These are phyloP conservation scores for Phaeomoniella chlamydospora DNA, from an alignment of 2,329 filamentous ascomycete species.

Conservation along the genomic window DNA sequence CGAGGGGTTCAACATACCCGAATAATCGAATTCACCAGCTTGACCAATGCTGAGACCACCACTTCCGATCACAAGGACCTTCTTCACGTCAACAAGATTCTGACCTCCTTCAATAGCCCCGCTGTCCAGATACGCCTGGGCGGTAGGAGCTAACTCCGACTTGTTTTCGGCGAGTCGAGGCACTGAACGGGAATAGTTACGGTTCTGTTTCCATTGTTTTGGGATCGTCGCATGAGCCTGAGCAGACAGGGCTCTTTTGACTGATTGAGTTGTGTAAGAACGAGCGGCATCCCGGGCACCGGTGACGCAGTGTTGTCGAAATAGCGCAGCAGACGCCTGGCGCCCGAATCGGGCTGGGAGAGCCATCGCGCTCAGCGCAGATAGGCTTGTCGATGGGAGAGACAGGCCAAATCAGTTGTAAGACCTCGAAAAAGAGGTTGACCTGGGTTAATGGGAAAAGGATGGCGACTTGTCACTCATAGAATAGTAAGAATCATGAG, in stretches of 20 bases:
- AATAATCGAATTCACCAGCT: conserved; percentile 97
- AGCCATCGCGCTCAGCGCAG: conserved; percentile 26
- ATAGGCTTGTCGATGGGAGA: too few species aligned
- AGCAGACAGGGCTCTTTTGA: conserved; percentile 16
- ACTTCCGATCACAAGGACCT: conserved; percentile 90
- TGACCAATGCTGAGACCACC: conserved; percentile 94
- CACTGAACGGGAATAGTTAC: conserved; percentile 25
- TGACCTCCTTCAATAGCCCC: conserved; percentile 66
- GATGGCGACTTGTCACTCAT: too few species aligned
- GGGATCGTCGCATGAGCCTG: conserved; percentile 20
- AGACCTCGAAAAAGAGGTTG: too few species aligned
- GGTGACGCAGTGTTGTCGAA: conserved; percentile 23
- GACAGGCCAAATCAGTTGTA: too few species aligned
- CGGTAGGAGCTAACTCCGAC: conserved; percentile 58
- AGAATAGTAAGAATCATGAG: too few species aligned
- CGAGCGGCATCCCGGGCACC: conserved; percentile 21
- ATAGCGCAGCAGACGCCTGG: conserved; percentile 23
- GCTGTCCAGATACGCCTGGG: conserved; percentile 79
- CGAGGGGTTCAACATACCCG: conserved; percentile 60
- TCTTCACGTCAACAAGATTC: conserved; percentile 79
- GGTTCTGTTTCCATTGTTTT: conserved; percentile 25
- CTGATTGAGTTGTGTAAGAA: conserved; percentile 21
- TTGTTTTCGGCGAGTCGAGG: conserved; percentile 18
- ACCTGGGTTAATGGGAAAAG: too few species aligned
- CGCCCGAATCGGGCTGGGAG: conserved; percentile 29